These are phyloP conservation scores for Lathyrus oleraceus DNA, from an alignment of 306 rosid genomes.

Conservation along the genomic window DNA sequence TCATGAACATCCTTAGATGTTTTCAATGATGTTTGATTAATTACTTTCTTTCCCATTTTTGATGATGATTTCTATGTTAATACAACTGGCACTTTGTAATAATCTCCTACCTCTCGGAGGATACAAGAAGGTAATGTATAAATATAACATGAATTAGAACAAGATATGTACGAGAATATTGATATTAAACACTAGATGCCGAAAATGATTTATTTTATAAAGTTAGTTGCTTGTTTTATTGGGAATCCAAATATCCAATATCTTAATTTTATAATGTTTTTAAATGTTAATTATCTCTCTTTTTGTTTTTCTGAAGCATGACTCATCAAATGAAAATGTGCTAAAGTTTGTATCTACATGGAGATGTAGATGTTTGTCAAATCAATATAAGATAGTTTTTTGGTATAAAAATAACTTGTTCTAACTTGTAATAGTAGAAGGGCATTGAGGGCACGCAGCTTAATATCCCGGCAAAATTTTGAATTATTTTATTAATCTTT, in stretches of 20 bases:
- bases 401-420: slow-evolving; percentile 25
- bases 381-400: slow-evolving; percentile 42
- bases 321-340: slow-evolving; percentile 32
- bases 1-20: slow-evolving; percentile 37
- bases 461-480: slow-evolving; percentile 41
- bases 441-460: slow-evolving; percentile 68
- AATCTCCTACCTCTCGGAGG: slow-evolving; percentile 55
- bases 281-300: background rate
- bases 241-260: background rate
- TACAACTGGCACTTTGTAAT: slow-evolving; percentile 56
- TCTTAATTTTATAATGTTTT: background rate
- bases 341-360: slow-evolving; percentile 47
- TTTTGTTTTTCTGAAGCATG: slow-evolving; percentile 9
- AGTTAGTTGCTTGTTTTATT: background rate
- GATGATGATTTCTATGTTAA: slow-evolving; percentile 40
- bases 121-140: slow-evolving; percentile 45
- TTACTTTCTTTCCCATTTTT: slow-evolving; percentile 47
- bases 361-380: slow-evolving; percentile 51
- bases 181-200: slow-evolving; percentile 46
- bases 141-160: slow-evolving; percentile 37
- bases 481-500: slow-evolving; percentile 6
- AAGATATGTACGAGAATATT: slow-evolving; percentile 32
- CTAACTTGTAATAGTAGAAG: slow-evolving; percentile 36
- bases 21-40: slow-evolving; percentile 38
- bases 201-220: slow-evolving; percentile 40